Conservation (phyloP, 2,329 filamentous ascomycete species). For the Sporothrix euskadiensis region DNA sequence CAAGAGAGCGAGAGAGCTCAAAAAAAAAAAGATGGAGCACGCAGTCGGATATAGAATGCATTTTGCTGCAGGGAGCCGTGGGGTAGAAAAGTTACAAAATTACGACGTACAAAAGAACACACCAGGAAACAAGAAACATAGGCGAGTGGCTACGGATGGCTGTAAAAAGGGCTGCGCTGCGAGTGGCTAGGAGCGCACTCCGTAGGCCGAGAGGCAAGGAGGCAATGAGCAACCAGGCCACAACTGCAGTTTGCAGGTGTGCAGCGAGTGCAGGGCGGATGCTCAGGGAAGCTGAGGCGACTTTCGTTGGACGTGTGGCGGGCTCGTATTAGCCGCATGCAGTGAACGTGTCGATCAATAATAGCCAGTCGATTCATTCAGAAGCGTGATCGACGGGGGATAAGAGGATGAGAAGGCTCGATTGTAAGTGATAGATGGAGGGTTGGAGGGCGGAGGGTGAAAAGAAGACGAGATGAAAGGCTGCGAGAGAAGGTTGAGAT, state of each 20-base stretch:
- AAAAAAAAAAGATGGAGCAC: slow-evolving; percentile 2
- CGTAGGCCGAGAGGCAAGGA: not conserved
- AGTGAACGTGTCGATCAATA: slow-evolving; percentile 27
- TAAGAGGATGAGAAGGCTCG: not conserved
- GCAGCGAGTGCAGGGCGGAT: not conserved
- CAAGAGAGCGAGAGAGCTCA: not conserved
- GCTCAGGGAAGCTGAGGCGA: slow-evolving; percentile 15
- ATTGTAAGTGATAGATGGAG: not conserved
- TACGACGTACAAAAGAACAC: no score
- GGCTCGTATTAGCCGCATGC: slow-evolving; percentile 29
- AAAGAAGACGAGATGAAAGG: not conserved
- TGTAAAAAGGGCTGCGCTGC: not conserved
- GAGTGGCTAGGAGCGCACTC: slow-evolving; percentile 8
- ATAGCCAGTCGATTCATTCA: slow-evolving; percentile 30
- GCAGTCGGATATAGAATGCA: slow-evolving; percentile 11
- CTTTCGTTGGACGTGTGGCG: slow-evolving; percentile 21
- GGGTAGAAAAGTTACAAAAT: not conserved
- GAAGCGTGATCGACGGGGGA: slow-evolving; percentile 26
- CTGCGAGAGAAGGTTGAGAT: not conserved
- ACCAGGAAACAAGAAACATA: not conserved
- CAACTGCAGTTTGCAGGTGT: not conserved
- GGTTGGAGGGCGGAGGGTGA: not conserved
- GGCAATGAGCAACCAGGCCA: not conserved
- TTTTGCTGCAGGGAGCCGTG: slow-evolving; percentile 24
- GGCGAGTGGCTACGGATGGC: not conserved